Evolutionary conservation across 805 yeast genomes (phyloP).

Genomic region (Saccharomycopsis fermentans): DNA sequence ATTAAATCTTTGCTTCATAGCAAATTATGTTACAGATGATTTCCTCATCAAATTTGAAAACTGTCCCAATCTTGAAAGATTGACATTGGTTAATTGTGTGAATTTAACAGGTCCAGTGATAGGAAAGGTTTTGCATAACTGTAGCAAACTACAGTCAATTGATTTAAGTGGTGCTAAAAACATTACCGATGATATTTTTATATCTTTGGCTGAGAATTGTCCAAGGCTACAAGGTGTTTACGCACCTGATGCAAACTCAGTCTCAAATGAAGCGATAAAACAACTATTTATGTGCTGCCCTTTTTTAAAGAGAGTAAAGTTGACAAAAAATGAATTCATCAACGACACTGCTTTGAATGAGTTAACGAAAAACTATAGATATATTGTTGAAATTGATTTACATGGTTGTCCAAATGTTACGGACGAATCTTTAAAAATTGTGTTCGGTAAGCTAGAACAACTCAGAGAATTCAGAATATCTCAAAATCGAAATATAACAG

Average conservation of each 20-base stretch:
- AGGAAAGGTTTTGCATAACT: constrained; percentile 48
- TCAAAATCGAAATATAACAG: constrained; percentile 59
- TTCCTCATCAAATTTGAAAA: constrained; percentile 51
- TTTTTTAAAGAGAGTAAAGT: constrained; percentile 69
- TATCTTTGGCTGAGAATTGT: constrained; percentile 60
- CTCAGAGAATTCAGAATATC: constrained; percentile 80
- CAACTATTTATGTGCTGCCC: constrained; percentile 54
- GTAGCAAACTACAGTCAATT: constrained; percentile 68
- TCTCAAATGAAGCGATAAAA: constrained; percentile 55
- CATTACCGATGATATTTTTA: constrained; percentile 59
- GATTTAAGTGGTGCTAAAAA: constrained; percentile 75
- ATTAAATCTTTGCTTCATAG: constrained; percentile 67
- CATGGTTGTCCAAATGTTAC: constrained; percentile 71
- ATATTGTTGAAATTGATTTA: constrained; percentile 81
- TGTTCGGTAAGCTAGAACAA: constrained; percentile 55
- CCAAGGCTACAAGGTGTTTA: constrained; percentile 78
- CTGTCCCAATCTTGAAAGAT: constrained; percentile 70
- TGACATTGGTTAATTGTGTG: constrained; percentile 75
- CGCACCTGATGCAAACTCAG: constrained; percentile 73
- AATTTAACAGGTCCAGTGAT: constrained; percentile 53
- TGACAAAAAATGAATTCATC: constrained; percentile 60
- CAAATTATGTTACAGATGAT: constrained; percentile 54
- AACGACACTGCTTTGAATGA: constrained; percentile 51
- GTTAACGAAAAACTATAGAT: constrained; percentile 62
- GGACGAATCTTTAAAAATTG: constrained; percentile 45